Evolutionary conservation across 441 rosid genomes (phyloP).

Genomic region (Populus hybrid): DNA sequence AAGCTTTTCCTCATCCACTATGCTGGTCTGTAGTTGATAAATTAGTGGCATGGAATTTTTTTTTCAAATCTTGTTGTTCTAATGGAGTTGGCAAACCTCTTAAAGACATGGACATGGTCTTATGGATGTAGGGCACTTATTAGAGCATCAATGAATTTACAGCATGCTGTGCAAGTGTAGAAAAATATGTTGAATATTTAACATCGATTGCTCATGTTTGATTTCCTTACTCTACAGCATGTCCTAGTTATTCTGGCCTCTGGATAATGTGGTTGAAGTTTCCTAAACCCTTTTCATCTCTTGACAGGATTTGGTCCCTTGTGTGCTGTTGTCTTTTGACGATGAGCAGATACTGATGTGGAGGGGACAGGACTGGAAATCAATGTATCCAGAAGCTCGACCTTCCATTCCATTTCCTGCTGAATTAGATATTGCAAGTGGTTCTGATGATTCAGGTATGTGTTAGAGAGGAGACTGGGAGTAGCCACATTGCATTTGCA

Average conservation of each 20-base stretch:
- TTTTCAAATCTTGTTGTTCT: background rate
- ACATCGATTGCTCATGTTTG: background rate
- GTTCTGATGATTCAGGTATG: constrained; percentile 41
- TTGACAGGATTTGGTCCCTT: constrained; percentile 82
- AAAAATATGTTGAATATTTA: background rate
- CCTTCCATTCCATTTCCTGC: constrained; percentile 31
- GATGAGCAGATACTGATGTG: constrained; percentile 90
- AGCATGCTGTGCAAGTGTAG: background rate
- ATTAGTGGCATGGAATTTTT: background rate
- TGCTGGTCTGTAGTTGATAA: background rate
- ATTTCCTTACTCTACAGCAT: background rate
- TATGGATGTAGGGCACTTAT: background rate
- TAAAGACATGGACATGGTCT: background rate
- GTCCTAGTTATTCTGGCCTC: background rate
- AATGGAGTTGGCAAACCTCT: background rate
- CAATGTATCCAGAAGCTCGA: constrained; percentile 40
- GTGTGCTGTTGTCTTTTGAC: constrained; percentile 81
- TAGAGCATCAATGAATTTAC: background rate
- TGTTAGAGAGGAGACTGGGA: constrained; percentile 4
- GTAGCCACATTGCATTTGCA: background rate
- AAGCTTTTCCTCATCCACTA: background rate
- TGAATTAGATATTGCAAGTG: constrained; percentile 24
- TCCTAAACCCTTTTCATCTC: background rate
- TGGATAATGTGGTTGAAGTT: background rate
- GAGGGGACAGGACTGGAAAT: constrained; percentile 85